These are phyloP conservation scores for Gentiana straminea DNA, from an alignment of 257 asterid species.

Conservation along the genomic window DNA sequence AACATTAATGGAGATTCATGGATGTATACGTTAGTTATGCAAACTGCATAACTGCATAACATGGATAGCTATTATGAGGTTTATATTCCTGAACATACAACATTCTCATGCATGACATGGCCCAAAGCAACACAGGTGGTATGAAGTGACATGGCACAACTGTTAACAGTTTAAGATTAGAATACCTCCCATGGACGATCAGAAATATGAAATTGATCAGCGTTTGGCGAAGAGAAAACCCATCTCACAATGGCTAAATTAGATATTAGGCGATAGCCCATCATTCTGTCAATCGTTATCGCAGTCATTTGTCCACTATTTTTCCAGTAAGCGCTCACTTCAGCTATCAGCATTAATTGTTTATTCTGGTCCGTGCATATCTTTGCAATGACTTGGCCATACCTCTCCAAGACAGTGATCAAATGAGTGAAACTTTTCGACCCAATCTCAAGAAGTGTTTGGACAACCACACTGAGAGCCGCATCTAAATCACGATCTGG, in stretches of 20 bases:
- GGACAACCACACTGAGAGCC: conserved; percentile 67
- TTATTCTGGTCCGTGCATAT: conserved; percentile 75
- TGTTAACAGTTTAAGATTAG: conserved; percentile 2
- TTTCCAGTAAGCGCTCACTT: conserved; percentile 87
- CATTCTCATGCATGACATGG: no score
- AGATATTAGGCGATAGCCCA: conserved; percentile 94
- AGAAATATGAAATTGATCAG: conserved; percentile 65
- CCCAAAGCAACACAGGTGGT: no score
- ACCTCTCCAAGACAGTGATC: conserved; percentile 93
- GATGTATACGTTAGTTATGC: no score
- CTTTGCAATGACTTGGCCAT: conserved; percentile 83
- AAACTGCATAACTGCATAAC: no score
- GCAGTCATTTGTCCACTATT: conserved; percentile 88
- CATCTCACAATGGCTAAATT: conserved; percentile 92
- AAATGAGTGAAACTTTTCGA: conserved; percentile 96
- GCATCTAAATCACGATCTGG: conserved; percentile 66
- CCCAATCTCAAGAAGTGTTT: conserved; percentile 89
- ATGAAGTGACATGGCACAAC: not conserved
- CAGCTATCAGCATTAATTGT: conserved; percentile 74
- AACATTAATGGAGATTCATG: no score
- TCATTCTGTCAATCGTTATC: conserved; percentile 88
- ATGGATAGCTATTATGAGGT: no score
- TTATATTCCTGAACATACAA: no score
- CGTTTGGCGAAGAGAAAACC: conserved; percentile 70
- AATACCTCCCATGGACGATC: conserved; percentile 98